phyloP scores from a whole-genome alignment of 495 filamentous ascomycete genomes.

The Trypethelium eluteriae region DNA sequence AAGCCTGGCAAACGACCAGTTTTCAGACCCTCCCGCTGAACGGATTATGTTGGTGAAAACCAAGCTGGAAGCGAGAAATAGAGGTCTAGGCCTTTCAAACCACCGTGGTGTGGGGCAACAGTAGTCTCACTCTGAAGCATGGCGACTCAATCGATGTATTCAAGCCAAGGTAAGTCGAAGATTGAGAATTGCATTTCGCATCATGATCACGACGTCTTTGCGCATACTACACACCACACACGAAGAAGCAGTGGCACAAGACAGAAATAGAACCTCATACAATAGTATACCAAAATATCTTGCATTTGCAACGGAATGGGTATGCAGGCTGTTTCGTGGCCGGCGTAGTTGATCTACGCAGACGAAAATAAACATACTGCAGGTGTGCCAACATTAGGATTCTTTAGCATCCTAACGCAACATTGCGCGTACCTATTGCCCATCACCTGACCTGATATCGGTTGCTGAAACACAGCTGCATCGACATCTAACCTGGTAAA shows the following conservation, averaged over 20 bases:
- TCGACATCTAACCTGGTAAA: neutral
- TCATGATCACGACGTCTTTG: neutral
- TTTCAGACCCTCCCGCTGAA: neutral
- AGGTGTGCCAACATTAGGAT: constrained; percentile 4
- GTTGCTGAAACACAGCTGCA: constrained; percentile 7
- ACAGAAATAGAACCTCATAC: constrained; percentile 1
- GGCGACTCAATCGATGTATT: neutral
- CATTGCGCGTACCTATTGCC: neutral
- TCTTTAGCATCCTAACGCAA: neutral
- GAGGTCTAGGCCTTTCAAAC: neutral
- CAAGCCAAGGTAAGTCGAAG: neutral
- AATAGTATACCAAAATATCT: neutral
- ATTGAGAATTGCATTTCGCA: neutral
- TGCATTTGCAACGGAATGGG: neutral
- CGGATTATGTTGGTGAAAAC: constrained; percentile 1
- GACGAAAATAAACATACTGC: neutral
- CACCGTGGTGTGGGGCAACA: too few species aligned
- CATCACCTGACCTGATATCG: constrained; percentile 4
- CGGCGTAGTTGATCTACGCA: neutral
- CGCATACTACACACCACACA: neutral
- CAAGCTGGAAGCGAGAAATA: neutral
- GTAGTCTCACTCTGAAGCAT: neutral
- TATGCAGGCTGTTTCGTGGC: neutral
- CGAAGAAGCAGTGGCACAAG: neutral
- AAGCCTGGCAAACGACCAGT: neutral